Conservation (phyloP, 257 asterid genomes). For the Lavandula angustifolia region DNA sequence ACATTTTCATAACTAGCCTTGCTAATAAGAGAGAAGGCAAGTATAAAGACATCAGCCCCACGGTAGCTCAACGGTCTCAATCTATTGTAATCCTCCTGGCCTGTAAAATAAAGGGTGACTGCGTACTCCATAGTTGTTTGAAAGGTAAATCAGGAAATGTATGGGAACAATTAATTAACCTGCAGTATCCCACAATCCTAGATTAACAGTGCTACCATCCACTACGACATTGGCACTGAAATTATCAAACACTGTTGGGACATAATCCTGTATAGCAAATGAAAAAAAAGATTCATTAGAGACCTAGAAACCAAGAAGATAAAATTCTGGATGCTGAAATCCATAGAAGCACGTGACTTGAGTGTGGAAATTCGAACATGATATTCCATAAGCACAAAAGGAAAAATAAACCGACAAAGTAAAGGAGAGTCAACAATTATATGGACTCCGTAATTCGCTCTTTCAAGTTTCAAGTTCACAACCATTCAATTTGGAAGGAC, state of each 20-base stretch:
- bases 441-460: background rate
- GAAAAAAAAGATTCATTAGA: background rate
- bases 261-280: slow-evolving; percentile 62
- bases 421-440: background rate
- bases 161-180: slow-evolving; percentile 39
- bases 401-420: slow-evolving; percentile 6
- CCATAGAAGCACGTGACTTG: slow-evolving; percentile 3
- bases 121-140: background rate
- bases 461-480: slow-evolving; percentile 1
- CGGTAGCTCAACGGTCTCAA: slow-evolving; percentile 85
- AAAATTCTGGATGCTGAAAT: background rate
- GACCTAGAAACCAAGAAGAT: background rate
- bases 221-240: slow-evolving; percentile 83
- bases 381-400: background rate
- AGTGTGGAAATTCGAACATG: background rate
- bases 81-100: slow-evolving; percentile 75
- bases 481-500: background rate
- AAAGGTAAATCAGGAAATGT: slow-evolving; percentile 4
- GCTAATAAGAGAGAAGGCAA: slow-evolving; percentile 84
- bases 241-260: slow-evolving; percentile 81
- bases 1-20: slow-evolving; percentile 80
- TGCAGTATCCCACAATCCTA: slow-evolving; percentile 86
- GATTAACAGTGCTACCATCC: slow-evolving; percentile 72
- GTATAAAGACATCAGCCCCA: slow-evolving; percentile 84
- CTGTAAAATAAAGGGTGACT: slow-evolving; percentile 38